Evolutionary conservation across 2,329 filamentous ascomycete genomes (phyloP).

Genomic region (Cercospora citrullina): DNA sequence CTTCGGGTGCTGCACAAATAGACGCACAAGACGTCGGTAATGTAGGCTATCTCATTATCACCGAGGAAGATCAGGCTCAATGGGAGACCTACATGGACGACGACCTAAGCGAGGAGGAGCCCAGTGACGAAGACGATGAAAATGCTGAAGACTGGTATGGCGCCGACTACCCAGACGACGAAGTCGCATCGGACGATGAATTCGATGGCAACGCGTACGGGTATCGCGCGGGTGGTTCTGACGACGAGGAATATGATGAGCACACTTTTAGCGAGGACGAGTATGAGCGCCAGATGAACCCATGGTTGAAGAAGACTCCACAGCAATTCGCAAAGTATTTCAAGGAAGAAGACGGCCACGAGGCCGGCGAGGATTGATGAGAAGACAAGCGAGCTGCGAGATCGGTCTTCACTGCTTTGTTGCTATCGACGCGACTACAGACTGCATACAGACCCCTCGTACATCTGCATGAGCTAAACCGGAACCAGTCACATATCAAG

Average conservation of each 20-base stretch:
- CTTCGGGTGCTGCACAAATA: slow-evolving; percentile 28
- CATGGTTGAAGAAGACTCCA: slow-evolving; percentile 34
- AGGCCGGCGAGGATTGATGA: slow-evolving; percentile 10
- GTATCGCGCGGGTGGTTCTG: slow-evolving; percentile 41
- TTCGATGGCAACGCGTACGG: slow-evolving; percentile 50
- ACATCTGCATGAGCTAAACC: not conserved
- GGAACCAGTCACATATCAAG: not conserved
- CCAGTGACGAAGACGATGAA: slow-evolving; percentile 63
- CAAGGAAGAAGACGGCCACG: slow-evolving; percentile 11
- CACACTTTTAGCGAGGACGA: slow-evolving; percentile 36
- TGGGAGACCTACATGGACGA: slow-evolving; percentile 61
- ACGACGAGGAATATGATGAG: slow-evolving; percentile 45
- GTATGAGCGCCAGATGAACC: slow-evolving; percentile 34
- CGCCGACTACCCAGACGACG: slow-evolving; percentile 78
- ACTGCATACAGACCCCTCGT: not conserved
- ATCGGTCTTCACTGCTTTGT: not conserved
- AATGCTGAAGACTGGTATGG: slow-evolving; percentile 77
- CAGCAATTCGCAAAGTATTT: slow-evolving; percentile 30
- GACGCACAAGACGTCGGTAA: slow-evolving; percentile 36
- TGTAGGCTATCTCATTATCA: slow-evolving; percentile 52
- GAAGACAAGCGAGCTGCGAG: not conserved
- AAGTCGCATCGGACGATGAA: slow-evolving; percentile 71
- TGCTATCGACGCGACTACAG: not conserved
- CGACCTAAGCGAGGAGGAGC: slow-evolving; percentile 52
- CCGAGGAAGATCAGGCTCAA: slow-evolving; percentile 54